Evolutionary conservation across 345 rosid species (phyloP), one percentile per base, ranked within the genome.

Genomic region (Acer saccharum): DNA sequence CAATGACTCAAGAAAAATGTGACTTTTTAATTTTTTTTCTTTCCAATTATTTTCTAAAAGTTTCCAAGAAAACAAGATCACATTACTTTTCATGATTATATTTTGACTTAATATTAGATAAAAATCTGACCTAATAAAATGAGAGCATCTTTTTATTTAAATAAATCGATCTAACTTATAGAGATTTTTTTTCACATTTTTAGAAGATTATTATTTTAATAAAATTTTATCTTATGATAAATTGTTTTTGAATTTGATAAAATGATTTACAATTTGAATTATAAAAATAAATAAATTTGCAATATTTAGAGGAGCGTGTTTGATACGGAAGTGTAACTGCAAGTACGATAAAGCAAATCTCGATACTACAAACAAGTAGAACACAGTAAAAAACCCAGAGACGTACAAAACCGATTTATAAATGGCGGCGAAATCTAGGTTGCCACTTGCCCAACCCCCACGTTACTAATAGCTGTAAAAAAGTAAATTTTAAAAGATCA

Each of bases 341-440:
- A 61, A 20, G 83, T 81, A 85, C 48, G 72, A 77, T 23, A 60
- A 60, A 72, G 77, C 52, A 76, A 21, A 67, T 81, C 78, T 81
- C 77, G 84, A 73, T 65, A 68, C 46, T 27, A 69, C 68, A 58
- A 78, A 85, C 88, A 84, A 75, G 75, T 60, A 87, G 81, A 60
- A 25, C 27, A 25, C 86, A 82, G 83, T 77, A 83, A 83, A 86
- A 82, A 74, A 79, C 87, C 85, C 91, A 86, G 91, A 88, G 88
- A 80, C 81, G 87, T 80, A 85, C 91, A 77, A 69, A 32, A 64
- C 83, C 61, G 69, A 84, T 74, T 89, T 83, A 84, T 90, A 83
- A 83, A 88, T 84, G 94, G 97, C 92, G 94, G 88, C 93, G 81
- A 89, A 76, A 82, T 88, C 98, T 77, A 94, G 89, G 98, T 77